Conservation (phyloP, 2,329 filamentous ascomycete species). For the Coniochaeta sp. region DNA sequence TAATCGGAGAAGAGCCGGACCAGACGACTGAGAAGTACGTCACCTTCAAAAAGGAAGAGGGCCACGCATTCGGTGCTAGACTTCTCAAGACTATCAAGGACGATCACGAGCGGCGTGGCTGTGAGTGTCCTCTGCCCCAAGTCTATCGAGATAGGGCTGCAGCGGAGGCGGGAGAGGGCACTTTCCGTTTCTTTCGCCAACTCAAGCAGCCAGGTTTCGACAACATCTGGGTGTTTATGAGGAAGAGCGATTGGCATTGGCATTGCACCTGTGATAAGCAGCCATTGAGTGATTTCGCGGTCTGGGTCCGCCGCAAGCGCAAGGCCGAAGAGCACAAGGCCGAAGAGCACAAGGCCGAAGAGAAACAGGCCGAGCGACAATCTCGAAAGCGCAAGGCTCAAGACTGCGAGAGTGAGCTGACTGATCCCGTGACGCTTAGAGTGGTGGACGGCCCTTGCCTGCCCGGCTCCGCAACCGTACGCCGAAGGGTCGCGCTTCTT, state of each 20-base stretch:
- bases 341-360: not conserved
- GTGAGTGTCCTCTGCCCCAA: slow-evolving; percentile 11
- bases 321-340: not conserved
- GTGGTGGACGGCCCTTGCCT: not conserved
- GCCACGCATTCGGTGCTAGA: slow-evolving; percentile 12
- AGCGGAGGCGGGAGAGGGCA: slow-evolving; percentile 12
- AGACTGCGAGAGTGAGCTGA: slow-evolving; percentile 12
- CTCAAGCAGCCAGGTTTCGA: slow-evolving; percentile 2
- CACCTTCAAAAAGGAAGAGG: slow-evolving; percentile 8
- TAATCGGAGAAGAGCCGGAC: not conserved
- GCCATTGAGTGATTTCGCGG: not conserved
- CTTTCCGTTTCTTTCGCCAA: slow-evolving; percentile 14
- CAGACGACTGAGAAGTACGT: slow-evolving; percentile 2
- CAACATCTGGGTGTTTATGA: slow-evolving; percentile 13
- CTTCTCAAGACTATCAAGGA: slow-evolving; percentile 14
- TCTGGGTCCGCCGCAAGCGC: slow-evolving; percentile 1
- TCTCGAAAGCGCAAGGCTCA: slow-evolving; percentile 14
- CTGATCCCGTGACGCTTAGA: not conserved
- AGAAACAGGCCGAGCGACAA: not conserved
- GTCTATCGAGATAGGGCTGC: slow-evolving; percentile 15
- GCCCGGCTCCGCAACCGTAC: not conserved
- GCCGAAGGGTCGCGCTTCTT: not conserved
- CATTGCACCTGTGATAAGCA: slow-evolving; percentile 11
- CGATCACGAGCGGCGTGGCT: slow-evolving; percentile 12
- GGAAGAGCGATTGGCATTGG: slow-evolving; percentile 12